These are phyloP conservation scores for Hemerocallis citrina DNA, from an alignment of 106 monocot genomes.

Conservation along the genomic window DNA sequence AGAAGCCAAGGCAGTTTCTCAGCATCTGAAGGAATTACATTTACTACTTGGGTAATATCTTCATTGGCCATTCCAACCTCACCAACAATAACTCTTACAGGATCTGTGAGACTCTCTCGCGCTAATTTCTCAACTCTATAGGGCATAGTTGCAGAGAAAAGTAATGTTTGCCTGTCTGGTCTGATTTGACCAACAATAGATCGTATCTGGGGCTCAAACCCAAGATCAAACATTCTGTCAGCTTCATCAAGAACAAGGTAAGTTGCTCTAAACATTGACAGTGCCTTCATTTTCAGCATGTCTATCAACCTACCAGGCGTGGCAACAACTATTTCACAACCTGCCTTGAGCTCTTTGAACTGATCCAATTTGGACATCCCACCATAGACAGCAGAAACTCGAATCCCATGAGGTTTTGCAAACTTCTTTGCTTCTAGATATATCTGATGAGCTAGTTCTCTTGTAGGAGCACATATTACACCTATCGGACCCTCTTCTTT, in stretches of 20 bases:
- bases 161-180: conserved; percentile 86
- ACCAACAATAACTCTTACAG: conserved; percentile 85
- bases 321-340: conserved; percentile 92
- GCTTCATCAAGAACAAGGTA: conserved; percentile 96
- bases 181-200: conserved; percentile 94
- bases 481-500: conserved; percentile 97
- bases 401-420: conserved; percentile 75
- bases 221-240: conserved; percentile 98
- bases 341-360: conserved; percentile 94
- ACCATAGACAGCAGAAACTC: conserved; percentile 85
- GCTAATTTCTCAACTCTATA: conserved; percentile 80
- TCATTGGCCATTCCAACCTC: conserved; percentile 90
- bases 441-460: conserved; percentile 97
- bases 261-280: conserved; percentile 74
- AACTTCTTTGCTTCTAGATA: conserved; percentile 93
- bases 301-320: conserved; percentile 97
- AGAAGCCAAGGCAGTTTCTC: conserved; percentile 94
- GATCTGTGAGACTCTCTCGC: conserved; percentile 78
- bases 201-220: conserved; percentile 92
- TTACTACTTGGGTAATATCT: conserved; percentile 87
- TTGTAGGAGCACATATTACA: conserved; percentile 91
- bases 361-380: conserved; percentile 93
- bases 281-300: conserved; percentile 84
- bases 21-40: conserved; percentile 74
- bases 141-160: conserved; percentile 98